These are phyloP conservation scores for Lentinula detonsa DNA, from an alignment of 768 basidiomycete genomes.

Conservation along the genomic window DNA sequence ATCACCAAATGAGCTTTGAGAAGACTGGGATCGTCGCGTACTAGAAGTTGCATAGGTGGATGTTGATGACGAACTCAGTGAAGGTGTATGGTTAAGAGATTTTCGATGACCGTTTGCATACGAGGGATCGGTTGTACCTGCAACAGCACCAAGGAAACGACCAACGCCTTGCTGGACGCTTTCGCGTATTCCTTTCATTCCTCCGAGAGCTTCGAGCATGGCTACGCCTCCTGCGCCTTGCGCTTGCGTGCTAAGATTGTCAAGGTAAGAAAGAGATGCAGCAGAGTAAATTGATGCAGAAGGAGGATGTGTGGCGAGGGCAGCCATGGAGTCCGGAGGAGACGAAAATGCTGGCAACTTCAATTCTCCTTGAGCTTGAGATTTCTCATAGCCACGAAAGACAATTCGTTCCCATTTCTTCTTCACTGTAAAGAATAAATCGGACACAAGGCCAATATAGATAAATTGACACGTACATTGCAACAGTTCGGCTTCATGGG, in stretches of 20 bases:
- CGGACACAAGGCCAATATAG: background rate
- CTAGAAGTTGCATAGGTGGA: background rate
- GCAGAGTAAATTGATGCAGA: constrained; percentile 11
- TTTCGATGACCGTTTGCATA: background rate
- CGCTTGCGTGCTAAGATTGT: constrained; percentile 1
- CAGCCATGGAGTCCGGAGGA: constrained; percentile 12
- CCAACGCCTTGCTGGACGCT: constrained; percentile 41
- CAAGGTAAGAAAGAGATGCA: constrained; percentile 7
- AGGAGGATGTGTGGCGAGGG: constrained; percentile 7
- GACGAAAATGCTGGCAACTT: constrained; percentile 12
- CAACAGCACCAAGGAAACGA: constrained; percentile 46
- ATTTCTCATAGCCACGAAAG: constrained; percentile 48
- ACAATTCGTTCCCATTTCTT: constrained; percentile 82
- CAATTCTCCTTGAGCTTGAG: constrained; percentile 2
- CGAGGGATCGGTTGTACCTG: constrained; percentile 5
- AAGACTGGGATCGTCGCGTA: constrained; percentile 4
- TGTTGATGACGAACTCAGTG: constrained; percentile 4
- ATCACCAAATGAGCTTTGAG: background rate
- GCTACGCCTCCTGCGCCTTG: constrained; percentile 23
- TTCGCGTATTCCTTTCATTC: constrained; percentile 45
- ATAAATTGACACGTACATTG: constrained; percentile 37
- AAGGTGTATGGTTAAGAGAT: constrained; percentile 1
- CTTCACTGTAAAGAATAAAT: constrained; percentile 46
- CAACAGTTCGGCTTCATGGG: constrained; percentile 67
- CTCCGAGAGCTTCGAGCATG: constrained; percentile 31